These are phyloP conservation scores for Croton laevigatus DNA, from an alignment of 441 rosid species.

Conservation along the genomic window DNA sequence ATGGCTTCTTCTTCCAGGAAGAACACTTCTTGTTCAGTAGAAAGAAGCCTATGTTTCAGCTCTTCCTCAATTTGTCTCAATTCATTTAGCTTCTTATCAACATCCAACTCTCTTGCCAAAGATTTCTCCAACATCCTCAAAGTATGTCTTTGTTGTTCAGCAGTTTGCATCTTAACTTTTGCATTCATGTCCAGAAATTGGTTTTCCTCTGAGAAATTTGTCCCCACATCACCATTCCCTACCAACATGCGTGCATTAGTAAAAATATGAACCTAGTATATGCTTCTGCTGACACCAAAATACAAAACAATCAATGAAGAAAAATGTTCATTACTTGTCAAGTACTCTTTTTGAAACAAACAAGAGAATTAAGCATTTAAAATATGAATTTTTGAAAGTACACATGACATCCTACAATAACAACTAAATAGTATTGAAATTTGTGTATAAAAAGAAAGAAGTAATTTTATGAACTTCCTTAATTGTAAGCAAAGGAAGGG, in stretches of 20 bases:
- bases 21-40: slow-evolving; percentile 51
- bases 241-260: slow-evolving; percentile 23
- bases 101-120: slow-evolving; percentile 87
- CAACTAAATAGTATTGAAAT: background rate
- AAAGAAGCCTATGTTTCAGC: slow-evolving; percentile 45
- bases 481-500: background rate
- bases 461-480: background rate
- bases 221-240: slow-evolving; percentile 46
- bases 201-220: slow-evolving; percentile 34
- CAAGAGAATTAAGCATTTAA: slow-evolving; percentile 13
- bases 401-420: background rate
- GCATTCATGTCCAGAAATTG: slow-evolving; percentile 36
- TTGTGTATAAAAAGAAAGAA: background rate
- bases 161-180: slow-evolving; percentile 66
- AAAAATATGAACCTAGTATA: background rate
- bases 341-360: background rate
- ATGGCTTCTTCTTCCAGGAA: slow-evolving; percentile 62
- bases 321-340: background rate
- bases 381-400: slow-evolving; percentile 10
- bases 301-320: slow-evolving; percentile 1
- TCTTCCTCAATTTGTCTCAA: slow-evolving; percentile 58
- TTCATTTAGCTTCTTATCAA: slow-evolving; percentile 73
- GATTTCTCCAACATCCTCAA: slow-evolving; percentile 92
- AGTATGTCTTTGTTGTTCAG: slow-evolving; percentile 69
- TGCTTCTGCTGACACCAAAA: background rate